These are phyloP conservation scores for Globisporangium carolinianum DNA, from an alignment of 352 stramenopile genomes.

Conservation along the genomic window DNA sequence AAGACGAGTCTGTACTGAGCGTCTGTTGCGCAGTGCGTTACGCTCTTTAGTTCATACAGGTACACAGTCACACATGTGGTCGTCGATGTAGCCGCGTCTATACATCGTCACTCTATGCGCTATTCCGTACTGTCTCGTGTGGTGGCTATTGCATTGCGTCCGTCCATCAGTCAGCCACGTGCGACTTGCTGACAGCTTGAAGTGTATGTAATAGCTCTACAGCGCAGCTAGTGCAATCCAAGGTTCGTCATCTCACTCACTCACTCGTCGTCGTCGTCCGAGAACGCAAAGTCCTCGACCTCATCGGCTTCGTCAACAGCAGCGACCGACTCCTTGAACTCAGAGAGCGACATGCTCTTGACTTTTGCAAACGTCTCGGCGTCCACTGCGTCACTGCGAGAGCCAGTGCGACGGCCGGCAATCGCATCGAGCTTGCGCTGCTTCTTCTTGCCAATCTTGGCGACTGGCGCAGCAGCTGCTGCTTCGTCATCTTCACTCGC, in stretches of 20 bases:
- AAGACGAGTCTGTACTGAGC: slow-evolving; percentile 88
- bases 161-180: too few species aligned
- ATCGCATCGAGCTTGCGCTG: slow-evolving; percentile 28
- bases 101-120: background rate
- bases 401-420: slow-evolving; percentile 1
- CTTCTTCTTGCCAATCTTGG: slow-evolving; percentile 32
- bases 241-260: too few species aligned
- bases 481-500: slow-evolving; percentile 11
- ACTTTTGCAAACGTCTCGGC: slow-evolving; percentile 66
- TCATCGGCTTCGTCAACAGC: slow-evolving; percentile 63
- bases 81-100: background rate
- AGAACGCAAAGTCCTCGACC: slow-evolving; percentile 78
- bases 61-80: background rate
- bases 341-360: slow-evolving; percentile 76
- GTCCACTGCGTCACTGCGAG: slow-evolving; percentile 36
- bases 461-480: slow-evolving; percentile 3
- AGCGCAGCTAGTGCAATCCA: too few species aligned
- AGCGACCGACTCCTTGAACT: slow-evolving; percentile 75
- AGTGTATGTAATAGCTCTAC: too few species aligned
- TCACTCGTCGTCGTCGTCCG: slow-evolving; percentile 33
- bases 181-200: too few species aligned
- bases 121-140: background rate
- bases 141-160: too few species aligned
- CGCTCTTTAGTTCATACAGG: too few species aligned
- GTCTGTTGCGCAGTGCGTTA: background rate